A percentile compares a stretch with the other conserved stretches of the same genome.
Evolutionary conservation across 306 rosid species (phyloP).

Genomic region (Cicer cuneatum): DNA sequence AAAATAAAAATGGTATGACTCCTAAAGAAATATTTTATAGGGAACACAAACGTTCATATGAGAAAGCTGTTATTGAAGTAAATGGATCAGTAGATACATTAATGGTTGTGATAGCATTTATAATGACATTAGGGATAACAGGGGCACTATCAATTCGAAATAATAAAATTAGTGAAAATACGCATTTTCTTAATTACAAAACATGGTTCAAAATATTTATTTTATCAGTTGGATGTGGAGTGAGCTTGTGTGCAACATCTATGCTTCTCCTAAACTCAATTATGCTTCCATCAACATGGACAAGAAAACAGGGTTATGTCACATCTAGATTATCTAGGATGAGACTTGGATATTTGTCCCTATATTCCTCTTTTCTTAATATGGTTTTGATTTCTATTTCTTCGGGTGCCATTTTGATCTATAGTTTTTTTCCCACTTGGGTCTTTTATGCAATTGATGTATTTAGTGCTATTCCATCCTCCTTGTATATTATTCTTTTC

Average conservation of each 20-base stretch:
- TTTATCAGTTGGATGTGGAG: slow-evolving; percentile 11
- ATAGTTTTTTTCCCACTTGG: not conserved
- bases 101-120: slow-evolving; percentile 22
- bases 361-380: not conserved
- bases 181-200: not conserved
- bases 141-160: slow-evolving; percentile 19
- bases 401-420: slow-evolving; percentile 5
- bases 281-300: slow-evolving; percentile 21
- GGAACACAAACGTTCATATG: not conserved
- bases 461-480: not conserved
- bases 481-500: not conserved
- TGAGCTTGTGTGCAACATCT: slow-evolving; percentile 6
- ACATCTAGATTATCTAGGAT: not conserved
- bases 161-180: not conserved
- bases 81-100: not conserved
- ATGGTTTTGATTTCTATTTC: not conserved
- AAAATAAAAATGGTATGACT: not conserved
- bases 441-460: not conserved
- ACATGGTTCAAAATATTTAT: not conserved
- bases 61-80: not conserved
- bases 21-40: not conserved
- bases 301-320: not conserved
- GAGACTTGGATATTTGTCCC: not conserved
- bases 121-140: not conserved
- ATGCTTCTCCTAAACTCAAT: slow-evolving; percentile 2